These are phyloP conservation scores for Fomitopsis schrenkii DNA, from an alignment of 1,284 basidiomycete genomes.

Conservation along the genomic window DNA sequence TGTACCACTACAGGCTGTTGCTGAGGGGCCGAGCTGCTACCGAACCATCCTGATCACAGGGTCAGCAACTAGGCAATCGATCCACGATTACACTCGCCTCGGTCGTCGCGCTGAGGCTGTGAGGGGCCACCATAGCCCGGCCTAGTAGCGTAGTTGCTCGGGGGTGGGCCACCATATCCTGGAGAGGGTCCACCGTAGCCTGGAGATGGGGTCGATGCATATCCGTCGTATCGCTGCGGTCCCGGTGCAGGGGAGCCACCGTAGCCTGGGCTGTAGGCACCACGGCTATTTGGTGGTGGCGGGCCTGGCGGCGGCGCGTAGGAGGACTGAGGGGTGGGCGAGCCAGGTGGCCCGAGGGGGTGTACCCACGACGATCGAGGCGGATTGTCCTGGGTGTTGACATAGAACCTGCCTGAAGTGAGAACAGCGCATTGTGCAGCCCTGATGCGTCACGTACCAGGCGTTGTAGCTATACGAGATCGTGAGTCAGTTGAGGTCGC, in stretches of 20 bases:
- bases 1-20: conserved; percentile 30
- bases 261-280: conserved; percentile 19
- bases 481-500: not conserved
- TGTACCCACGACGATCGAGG: conserved; percentile 65
- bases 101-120: not conserved
- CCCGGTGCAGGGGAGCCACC: conserved; percentile 17
- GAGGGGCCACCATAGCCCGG: not conserved
- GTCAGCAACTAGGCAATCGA: not conserved
- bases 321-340: conserved; percentile 33
- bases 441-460: conserved; percentile 43
- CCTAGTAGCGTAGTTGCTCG: not conserved
- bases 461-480: conserved; percentile 49
- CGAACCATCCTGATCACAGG: conserved; percentile 27
- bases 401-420: conserved; percentile 55
- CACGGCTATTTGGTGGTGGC: conserved; percentile 33
- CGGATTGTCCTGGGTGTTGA: conserved; percentile 56
- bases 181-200: conserved; percentile 15
- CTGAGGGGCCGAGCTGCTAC: conserved; percentile 23
- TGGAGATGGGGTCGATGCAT: conserved; percentile 6
- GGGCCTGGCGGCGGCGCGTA: conserved; percentile 43
- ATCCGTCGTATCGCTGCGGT: conserved; percentile 17
- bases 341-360: conserved; percentile 46
- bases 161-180: conserved; percentile 23
- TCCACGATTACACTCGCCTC: conserved; percentile 1
- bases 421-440: not conserved